A percentile compares a stretch with the other conserved stretches of the same genome.
These are phyloP conservation scores for Erigeron philadelphicus DNA, from an alignment of 140 eudicot species.

Conservation along the genomic window DNA sequence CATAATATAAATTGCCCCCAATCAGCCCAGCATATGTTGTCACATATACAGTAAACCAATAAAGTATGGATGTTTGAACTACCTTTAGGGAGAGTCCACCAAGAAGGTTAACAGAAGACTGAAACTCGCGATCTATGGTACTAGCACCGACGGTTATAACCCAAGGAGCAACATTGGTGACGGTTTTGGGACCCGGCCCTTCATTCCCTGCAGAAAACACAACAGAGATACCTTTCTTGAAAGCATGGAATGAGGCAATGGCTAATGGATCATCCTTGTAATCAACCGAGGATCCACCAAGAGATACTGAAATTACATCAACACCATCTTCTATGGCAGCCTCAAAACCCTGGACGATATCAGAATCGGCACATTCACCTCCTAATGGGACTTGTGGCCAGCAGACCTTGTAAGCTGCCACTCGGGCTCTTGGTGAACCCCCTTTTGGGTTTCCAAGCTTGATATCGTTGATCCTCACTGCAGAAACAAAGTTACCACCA, in stretches of 20 bases:
- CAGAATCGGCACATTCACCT: slow-evolving; percentile 34
- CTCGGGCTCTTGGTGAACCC: slow-evolving; percentile 60
- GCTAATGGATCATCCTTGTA: slow-evolving; percentile 34
- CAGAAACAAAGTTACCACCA: slow-evolving; percentile 49
- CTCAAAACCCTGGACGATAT: slow-evolving; percentile 52
- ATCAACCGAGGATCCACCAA: slow-evolving; percentile 29
- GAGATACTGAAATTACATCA: slow-evolving; percentile 56
- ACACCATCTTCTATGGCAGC: slow-evolving; percentile 59
- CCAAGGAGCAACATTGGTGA: slow-evolving; percentile 57
- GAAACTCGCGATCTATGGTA: slow-evolving; percentile 51
- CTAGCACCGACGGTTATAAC: slow-evolving; percentile 49
- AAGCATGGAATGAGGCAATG: slow-evolving; percentile 54
- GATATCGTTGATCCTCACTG: slow-evolving; percentile 32
- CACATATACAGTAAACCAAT: background rate
- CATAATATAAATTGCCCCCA: too few relatives aligned
- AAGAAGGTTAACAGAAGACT: slow-evolving; percentile 31
- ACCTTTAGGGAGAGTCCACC: slow-evolving; percentile 39
- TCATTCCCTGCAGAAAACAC: slow-evolving; percentile 54
- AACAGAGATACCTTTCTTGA: slow-evolving; percentile 41
- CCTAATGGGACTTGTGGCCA: slow-evolving; percentile 25
- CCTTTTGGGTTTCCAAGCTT: slow-evolving; percentile 56
- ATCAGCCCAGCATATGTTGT: too few relatives aligned
- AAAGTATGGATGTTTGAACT: slow-evolving; percentile 24
- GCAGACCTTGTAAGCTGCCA: slow-evolving; percentile 68
- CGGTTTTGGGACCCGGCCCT: slow-evolving; percentile 36